Base-by-base conservation (phyloP, 805 yeast genomes). In the Huiozyma naganishii region DNA sequence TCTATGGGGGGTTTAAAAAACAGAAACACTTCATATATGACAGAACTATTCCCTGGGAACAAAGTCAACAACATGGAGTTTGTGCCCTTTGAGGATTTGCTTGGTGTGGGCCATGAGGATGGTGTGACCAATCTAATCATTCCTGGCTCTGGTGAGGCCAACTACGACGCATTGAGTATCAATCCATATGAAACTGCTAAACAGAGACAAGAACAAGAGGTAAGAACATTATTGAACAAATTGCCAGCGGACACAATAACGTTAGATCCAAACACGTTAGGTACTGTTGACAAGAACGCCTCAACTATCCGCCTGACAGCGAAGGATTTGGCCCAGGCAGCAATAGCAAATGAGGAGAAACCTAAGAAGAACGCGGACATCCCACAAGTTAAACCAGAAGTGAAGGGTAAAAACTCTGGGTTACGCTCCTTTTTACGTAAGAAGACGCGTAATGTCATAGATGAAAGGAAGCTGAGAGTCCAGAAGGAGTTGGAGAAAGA, bases 101-200 rank as follows among this genome's bases (percentile, higher is more conserved):
- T 92, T 27, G 95, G 96, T 27, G 76, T 83, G 8, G 97, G 97
- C 2, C 94, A 87, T 59, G 71, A 75, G 41, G 64, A 67, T 1
- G 95, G 96, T 38, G 71, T 88, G 36, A 75, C 81, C n/a, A 80
- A 92, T n/a, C 53, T 92, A 47, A 82, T 92, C 52, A 73, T 92
- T 46, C 98, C 98, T 36, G 98, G 98, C 27, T 71, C 97, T 36
- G 98, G 98, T 70, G 98, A 92, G 68, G 96, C 98, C 48, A 92
- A 92, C 66, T 88, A 77, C 62, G 98, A 92, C 69, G 88, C 97
- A 3, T 65, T 88, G 61, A 98, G 92, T 66, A 65, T 79, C 56
- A 92, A 92, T 63, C 98, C 98, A 49, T 92, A 73, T 66, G 95
- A 87, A 64, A 77, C 95, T 7, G 78, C 84, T 43, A 82, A 85